Evolutionary conservation across 371 early-diverging fungal species (phyloP).

Genomic region (Saksenaea vasiformis): DNA sequence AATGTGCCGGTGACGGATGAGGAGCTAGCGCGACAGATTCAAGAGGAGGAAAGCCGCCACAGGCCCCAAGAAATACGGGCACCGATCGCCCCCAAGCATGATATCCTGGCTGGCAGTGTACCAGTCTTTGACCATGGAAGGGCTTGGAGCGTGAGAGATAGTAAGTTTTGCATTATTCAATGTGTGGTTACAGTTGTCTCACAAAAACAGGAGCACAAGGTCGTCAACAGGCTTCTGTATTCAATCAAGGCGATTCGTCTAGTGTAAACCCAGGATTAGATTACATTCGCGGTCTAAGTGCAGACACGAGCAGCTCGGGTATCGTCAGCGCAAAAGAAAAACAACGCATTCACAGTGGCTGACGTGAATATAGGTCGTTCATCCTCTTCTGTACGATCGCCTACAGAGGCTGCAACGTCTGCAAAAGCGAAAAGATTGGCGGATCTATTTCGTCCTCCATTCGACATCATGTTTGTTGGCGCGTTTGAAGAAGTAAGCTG

Average conservation of each 20-base stretch:
- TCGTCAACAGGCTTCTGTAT: slow-evolving; percentile 32
- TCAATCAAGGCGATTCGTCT: slow-evolving; percentile 55
- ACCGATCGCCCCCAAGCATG: slow-evolving; percentile 76
- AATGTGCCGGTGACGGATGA: slow-evolving; percentile 40
- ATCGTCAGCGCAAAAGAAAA: not conserved
- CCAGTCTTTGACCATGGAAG: slow-evolving; percentile 11
- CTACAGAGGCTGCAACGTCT: slow-evolving; percentile 2
- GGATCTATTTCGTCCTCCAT: slow-evolving; percentile 84
- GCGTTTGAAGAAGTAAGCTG: slow-evolving; percentile 67
- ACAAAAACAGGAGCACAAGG: not conserved
- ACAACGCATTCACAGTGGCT: not conserved
- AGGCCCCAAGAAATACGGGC: slow-evolving; percentile 59
- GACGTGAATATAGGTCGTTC: not conserved
- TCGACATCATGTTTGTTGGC: slow-evolving; percentile 83
- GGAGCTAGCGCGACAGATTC: slow-evolving; percentile 55
- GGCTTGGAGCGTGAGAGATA: slow-evolving; percentile 6
- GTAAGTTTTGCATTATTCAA: not conserved
- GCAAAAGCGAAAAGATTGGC: slow-evolving; percentile 60
- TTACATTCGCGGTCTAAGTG: slow-evolving; percentile 20
- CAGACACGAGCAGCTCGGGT: slow-evolving; percentile 9
- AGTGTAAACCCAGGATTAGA: slow-evolving; percentile 32
- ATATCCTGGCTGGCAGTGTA: slow-evolving; percentile 65
- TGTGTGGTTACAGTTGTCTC: not conserved
- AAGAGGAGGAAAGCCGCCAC: slow-evolving; percentile 37
- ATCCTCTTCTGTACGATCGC: not conserved